Conservation (phyloP, 2,329 filamentous ascomycete genomes). For the Cordyceps javanica region DNA sequence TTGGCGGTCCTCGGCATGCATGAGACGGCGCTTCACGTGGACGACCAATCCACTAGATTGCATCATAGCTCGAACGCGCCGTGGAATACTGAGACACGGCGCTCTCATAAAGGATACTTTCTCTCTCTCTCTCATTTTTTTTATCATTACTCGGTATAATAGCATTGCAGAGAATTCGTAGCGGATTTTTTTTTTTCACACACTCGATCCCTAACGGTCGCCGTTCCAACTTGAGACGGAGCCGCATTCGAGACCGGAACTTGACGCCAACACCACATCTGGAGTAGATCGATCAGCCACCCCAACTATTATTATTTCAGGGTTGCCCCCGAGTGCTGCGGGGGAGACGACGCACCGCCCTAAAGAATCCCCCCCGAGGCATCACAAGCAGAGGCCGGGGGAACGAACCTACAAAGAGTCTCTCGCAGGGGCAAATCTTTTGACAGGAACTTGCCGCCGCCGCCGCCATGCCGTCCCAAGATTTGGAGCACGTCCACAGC, state of each 20-base stretch:
- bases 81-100: neutral
- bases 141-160: too few relatives aligned
- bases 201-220: too few relatives aligned
- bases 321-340: neutral
- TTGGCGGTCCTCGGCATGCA: neutral
- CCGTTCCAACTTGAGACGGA: too few relatives aligned
- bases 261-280: neutral
- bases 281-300: neutral
- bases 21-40: conserved; percentile 7
- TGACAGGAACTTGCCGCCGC: too few relatives aligned
- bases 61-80: neutral
- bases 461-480: conserved; percentile 28
- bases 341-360: neutral
- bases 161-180: too few relatives aligned
- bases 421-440: too few relatives aligned
- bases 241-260: neutral
- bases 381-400: neutral
- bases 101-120: too few relatives aligned
- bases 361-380: neutral
- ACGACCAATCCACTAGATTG: conserved; percentile 1
- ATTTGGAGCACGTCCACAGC: conserved; percentile 26
- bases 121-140: neutral
- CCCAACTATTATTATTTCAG: too few relatives aligned
- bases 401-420: neutral
- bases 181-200: too few relatives aligned